Evolutionary conservation across 192 early-diverging fungal species (phyloP), one percentile per base, ranked within the genome.

Genomic region (Mortierella claussenii): DNA sequence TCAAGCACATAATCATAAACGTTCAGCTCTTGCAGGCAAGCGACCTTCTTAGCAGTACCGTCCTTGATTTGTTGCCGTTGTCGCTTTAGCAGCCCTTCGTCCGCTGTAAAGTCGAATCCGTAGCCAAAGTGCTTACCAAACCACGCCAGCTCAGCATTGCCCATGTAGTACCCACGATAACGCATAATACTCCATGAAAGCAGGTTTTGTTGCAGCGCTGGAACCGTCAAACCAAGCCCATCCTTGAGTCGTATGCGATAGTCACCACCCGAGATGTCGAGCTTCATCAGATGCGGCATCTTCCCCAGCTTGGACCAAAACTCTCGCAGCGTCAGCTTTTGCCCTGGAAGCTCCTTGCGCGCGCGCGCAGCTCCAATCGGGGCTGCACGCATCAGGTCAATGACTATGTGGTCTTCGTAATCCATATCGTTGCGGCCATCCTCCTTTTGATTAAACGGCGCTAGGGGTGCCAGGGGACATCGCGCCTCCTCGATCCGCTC

Each of bases 201-300:
- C 1, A 68, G 42, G 3, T 52, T 42, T 13, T 46, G 23, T 21
- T 51, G 47, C 2, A 68, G 23, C 12, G 33, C 66, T 8, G 66
- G 66, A 4, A 73, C 11, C 11, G 48, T 44, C 1, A 65, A 42
- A 0, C 51, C 69, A 2, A 73, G 55, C 0, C 60, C 61, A 15
- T 64, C 61, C 31, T 58, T 26, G n/a, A 58, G 30, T 1, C 61
- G 55, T 26, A 73, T 43, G 18, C 55, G 60, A n/a, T 64, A 73
- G 9, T 30, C 13, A 12, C 46, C 31, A 8, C 52, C 42, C 23
- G 53, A 20, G 54, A 59, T 73, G 52, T 73, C 31, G 15, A 73
- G 56, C 0, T n/a, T 2, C 1, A 5, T 12, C 11, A 73, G 52
- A 3, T 63, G 27, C 6, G 9, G 15, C 24, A 56, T 24, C 31